Evolutionary conservation across 139 green algal genomes (phyloP), one percentile per base, ranked within the genome.

Genomic region (Tetradesmus lagerheimii): DNA sequence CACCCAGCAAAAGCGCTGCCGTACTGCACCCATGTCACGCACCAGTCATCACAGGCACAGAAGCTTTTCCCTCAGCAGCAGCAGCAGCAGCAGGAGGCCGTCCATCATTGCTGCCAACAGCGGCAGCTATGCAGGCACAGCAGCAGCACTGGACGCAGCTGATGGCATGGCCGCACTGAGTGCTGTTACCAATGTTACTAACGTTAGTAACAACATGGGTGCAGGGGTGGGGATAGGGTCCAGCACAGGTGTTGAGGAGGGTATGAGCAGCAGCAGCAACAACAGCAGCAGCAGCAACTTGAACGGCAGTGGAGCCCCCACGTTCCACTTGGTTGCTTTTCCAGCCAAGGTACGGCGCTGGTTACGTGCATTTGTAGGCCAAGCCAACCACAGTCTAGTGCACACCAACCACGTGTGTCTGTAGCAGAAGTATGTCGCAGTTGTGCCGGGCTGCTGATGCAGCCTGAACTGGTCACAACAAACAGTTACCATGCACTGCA

Each of bases 271-370:
- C n/a, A n/a, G 57, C 57, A 71, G 57, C 57, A 71, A n/a, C 57
- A 71, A 1, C 57, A 71, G 71, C 71, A 79, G 71, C 71, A 38
- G 71, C 71, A 79, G n/a, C 27, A 38, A 41, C n/a, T 20, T 37
- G 31, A 38, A 25, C 34, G 15, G 35, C 43, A 76, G 74, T 29
- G 62, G 20, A 0, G 20, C 25, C 4, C 45, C 74, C 0, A 84
- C 86, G 0, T 95, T 91, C 89, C 92, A 84, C 78, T 91, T 97
- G 39, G 96, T 97, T 67, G 93, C 92, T 15, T 97, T 93, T 89
- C 94, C 95, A 0, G 94, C 92, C 0, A 93, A 96, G 80, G 95
- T 96, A 66, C 97, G 97, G 86, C 96, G 94, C 47, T 87, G 67
- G n/a, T n/a, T n/a, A n/a, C n/a, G n/a, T n/a, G n/a, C n/a, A n/a